Conservation (phyloP, 2,329 filamentous ascomycete genomes). For the Penicillium sp. region DNA sequence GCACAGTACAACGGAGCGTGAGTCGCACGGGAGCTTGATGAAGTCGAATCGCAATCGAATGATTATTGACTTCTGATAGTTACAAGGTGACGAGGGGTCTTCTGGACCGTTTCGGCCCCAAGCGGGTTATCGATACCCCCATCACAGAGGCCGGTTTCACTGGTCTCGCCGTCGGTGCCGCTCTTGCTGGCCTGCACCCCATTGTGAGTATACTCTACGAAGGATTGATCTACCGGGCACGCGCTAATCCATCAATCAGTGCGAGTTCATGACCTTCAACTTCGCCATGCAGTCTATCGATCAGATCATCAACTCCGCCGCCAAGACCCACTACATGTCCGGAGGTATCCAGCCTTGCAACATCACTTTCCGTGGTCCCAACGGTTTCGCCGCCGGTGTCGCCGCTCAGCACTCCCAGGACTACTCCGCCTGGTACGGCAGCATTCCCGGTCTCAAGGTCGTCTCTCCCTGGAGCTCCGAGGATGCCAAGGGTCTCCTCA, state of each 20-base stretch:
- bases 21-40: conserved; percentile 31
- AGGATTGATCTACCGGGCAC: neutral
- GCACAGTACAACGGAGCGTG: conserved; percentile 98
- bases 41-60: conserved; percentile 1
- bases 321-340: conserved; percentile 99
- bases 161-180: conserved; percentile 91
- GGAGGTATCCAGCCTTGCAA: conserved; percentile 99
- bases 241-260: conserved; percentile 53
- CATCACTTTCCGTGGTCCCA: conserved; percentile 98
- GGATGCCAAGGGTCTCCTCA: conserved; percentile 96
- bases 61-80: conserved; percentile 49
- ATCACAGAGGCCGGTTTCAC: conserved; percentile 97
- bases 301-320: conserved; percentile 98
- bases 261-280: conserved; percentile 99
- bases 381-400: conserved; percentile 95
- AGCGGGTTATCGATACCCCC: conserved; percentile 95
- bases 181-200: conserved; percentile 89
- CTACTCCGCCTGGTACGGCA: conserved; percentile 98
- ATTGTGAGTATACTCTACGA: conserved; percentile 64
- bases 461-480: conserved; percentile 95
- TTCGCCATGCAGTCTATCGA: conserved; percentile 99
- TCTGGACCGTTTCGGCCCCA: conserved; percentile 93
- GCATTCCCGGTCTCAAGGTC: conserved; percentile 96
- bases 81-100: conserved; percentile 99
- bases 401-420: conserved; percentile 98